Base-by-base conservation (phyloP, 2,329 filamentous ascomycete species). In the Tolypocladium guangdongense region DNA sequence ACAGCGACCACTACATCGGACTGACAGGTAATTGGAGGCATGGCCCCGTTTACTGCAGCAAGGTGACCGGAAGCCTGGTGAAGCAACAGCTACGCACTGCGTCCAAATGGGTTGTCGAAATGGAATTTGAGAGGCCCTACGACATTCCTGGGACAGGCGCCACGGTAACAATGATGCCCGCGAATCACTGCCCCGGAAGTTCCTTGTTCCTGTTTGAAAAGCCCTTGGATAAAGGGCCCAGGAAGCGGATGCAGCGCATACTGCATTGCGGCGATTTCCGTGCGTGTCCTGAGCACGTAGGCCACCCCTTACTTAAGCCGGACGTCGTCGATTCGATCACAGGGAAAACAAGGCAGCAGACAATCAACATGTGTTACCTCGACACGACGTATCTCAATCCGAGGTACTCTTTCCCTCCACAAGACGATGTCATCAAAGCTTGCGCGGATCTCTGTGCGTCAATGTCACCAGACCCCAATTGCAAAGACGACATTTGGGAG, bases 341-440 rank as follows among this genome's bases (percentile, higher is more conserved):
- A 0, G 88, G 89, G 1, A 87, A 87, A 66, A 74, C 73, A 1
- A 83, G 77, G 55, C 87, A 93, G 63, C 93, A 97, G 65, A 89
- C 86, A 62, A 90, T 99, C 52, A 92, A 99, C 63, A 83, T 92
- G 32, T 97, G 93, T 72, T 99, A 99, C 66, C 82, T 99, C 10
- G 93, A 99, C 66, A 99, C 93, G 0, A 99, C 93, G 0, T 99
- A 99, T 66, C 78, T 99, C 12, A 96, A 93, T 58, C 93, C 93
- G 0, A 90, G 91, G 58, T 99, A 97, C 68, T 86, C 92, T 0
- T 99, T 99, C 61, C 93, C 93, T 0, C 85, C 82, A 4, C 93
- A 99, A 66, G 78, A 86, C 54, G 85, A 93, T 59, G 93, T 99
- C 52, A 90, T 97, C 56, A 76, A 81, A 57, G 87, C 92, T 10